These are phyloP conservation scores for Iberis pinnata DNA, from an alignment of 345 rosid species.

Conservation along the genomic window DNA sequence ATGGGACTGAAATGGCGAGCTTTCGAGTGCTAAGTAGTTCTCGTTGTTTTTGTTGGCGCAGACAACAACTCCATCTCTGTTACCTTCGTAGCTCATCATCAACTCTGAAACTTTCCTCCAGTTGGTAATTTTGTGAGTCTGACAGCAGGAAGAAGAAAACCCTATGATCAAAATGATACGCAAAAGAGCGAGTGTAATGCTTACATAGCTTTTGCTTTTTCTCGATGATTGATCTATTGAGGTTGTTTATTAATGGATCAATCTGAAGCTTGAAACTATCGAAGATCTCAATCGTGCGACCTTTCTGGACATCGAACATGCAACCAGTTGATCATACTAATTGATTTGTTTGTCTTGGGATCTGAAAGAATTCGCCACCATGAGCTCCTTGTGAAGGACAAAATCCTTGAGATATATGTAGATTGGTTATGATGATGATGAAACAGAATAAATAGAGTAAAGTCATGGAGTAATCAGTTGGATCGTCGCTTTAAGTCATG, in stretches of 20 bases:
- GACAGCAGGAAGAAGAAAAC: not conserved
- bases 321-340: conserved; percentile 17
- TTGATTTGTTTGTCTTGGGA: conserved; percentile 58
- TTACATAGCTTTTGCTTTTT: no score
- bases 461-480: conserved; percentile 92
- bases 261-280: no score
- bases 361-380: conserved; percentile 74
- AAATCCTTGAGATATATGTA: conserved; percentile 67
- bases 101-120: not conserved
- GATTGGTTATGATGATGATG: conserved; percentile 73
- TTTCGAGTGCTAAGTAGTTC: conserved; percentile 1
- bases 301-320: no score
- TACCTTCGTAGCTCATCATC: conserved; percentile 29
- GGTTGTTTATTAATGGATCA: no score
- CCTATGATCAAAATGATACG: no score
- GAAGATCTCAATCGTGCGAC: no score
- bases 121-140: not conserved
- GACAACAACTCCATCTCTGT: conserved; percentile 22
- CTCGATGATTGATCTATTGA: no score
- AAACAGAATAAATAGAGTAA: conserved; percentile 71
- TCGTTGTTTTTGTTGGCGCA: conserved; percentile 9
- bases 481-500: conserved; percentile 63
- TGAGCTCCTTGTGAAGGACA: conserved; percentile 63
- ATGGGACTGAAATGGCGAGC: conserved; percentile 16
- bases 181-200: no score